These are phyloP conservation scores for Talaromyces liani DNA, from an alignment of 495 filamentous ascomycete genomes.

Conservation along the genomic window DNA sequence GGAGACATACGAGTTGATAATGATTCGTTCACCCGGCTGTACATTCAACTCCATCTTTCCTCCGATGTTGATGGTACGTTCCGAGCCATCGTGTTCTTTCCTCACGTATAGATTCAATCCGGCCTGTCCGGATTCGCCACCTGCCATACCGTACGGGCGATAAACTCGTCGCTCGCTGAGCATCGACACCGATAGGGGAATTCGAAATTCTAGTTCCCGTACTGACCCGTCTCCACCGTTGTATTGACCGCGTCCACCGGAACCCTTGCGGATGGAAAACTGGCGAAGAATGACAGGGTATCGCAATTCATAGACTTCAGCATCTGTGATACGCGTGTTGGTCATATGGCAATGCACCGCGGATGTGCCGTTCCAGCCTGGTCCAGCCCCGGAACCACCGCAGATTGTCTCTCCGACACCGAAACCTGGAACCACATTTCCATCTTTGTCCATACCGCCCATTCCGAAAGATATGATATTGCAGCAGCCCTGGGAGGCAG, in stretches of 20 bases:
- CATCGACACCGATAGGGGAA: constrained; percentile 82
- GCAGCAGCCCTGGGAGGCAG: constrained; percentile 85
- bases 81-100: constrained; percentile 14
- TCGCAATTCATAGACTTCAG: constrained; percentile 85
- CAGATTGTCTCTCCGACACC: constrained; percentile 99
- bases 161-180: constrained; percentile 85
- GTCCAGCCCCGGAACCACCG: constrained; percentile 82
- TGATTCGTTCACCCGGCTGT: constrained; percentile 14
- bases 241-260: constrained; percentile 66
- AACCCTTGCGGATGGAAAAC: constrained; percentile 66
- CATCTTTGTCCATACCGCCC: constrained; percentile 51
- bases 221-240: constrained; percentile 83
- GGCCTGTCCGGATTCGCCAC: constrained; percentile 59
- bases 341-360: constrained; percentile 98
- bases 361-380: constrained; percentile 78
- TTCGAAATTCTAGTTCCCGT: constrained; percentile 88
- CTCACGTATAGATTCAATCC: constrained; percentile 17
- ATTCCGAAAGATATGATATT: constrained; percentile 67
- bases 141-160: constrained; percentile 79
- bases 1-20: constrained; percentile 16
- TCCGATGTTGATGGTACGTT: constrained; percentile 18
- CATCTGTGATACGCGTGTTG: constrained; percentile 96
- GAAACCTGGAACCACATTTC: constrained; percentile 74
- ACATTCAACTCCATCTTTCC: constrained; percentile 20
- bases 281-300: constrained; percentile 84